A percentile compares a stretch with the other conserved stretches of the same genome.
Evolutionary conservation across 257 asterid genomes (phyloP).

Genomic region (Fraxinus quadrangulata): DNA sequence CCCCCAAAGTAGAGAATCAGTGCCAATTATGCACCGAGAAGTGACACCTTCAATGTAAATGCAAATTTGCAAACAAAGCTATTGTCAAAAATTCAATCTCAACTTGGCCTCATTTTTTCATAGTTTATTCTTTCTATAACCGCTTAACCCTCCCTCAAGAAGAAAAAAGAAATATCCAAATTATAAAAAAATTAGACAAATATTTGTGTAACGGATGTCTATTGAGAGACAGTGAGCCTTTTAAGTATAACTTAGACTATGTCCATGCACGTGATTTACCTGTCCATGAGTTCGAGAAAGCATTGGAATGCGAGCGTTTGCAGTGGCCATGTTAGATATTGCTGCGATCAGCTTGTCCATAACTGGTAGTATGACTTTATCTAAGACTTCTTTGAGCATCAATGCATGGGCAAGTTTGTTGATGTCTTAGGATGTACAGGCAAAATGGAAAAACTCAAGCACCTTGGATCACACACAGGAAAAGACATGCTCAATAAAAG

Average conservation of each 20-base stretch:
- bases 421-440: slow-evolving; percentile 58
- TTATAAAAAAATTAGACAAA: background rate
- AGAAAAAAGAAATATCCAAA: background rate
- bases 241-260: background rate
- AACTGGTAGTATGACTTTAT: slow-evolving; percentile 35
- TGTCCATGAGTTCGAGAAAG: slow-evolving; percentile 64
- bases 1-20: background rate
- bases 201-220: background rate
- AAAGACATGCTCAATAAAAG: background rate
- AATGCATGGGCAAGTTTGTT: slow-evolving; percentile 57
- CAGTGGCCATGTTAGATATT: slow-evolving; percentile 39
- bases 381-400: slow-evolving; percentile 46
- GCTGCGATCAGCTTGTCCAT: slow-evolving; percentile 45
- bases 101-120: background rate
- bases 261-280: slow-evolving; percentile 21
- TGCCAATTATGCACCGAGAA: background rate
- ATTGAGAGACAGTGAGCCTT: background rate
- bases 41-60: background rate
- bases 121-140: background rate
- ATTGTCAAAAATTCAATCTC: background rate
- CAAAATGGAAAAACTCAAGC: slow-evolving; percentile 54
- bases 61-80: background rate
- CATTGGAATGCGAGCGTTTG: slow-evolving; percentile 44
- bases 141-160: background rate
- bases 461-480: slow-evolving; percentile 30